Evolutionary conservation across 1,284 basidiomycete genomes (phyloP).

Genomic region (Mycosarcoma maydis): DNA sequence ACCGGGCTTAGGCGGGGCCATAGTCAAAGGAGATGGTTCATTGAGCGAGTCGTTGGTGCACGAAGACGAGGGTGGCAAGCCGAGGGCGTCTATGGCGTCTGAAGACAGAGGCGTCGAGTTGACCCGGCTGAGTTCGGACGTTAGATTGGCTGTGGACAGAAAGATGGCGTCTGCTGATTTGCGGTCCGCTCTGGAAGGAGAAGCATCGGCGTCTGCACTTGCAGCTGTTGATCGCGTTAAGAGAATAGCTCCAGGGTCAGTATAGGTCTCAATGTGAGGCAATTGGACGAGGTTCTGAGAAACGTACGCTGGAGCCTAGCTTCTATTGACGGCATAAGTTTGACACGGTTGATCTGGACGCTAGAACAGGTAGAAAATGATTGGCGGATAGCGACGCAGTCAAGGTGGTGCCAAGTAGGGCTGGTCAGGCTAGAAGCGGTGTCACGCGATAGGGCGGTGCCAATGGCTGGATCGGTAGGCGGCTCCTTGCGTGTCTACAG

Average conservation of each 20-base stretch:
- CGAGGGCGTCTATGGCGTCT: constrained; percentile 23
- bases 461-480: too few species aligned
- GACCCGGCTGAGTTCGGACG: constrained; percentile 40
- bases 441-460: too few species aligned
- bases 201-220: constrained; percentile 16
- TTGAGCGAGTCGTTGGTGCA: constrained; percentile 9
- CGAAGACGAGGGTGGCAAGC: constrained; percentile 8
- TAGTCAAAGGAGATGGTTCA: constrained; percentile 28
- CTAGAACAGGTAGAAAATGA: too few species aligned
- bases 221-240: constrained; percentile 14
- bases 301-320: constrained; percentile 38
- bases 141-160: constrained; percentile 24
- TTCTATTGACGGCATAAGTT: constrained; percentile 37
- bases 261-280: background rate
- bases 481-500: too few species aligned
- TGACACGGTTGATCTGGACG: background rate
- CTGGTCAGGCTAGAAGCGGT: too few species aligned
- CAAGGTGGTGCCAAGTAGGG: too few species aligned
- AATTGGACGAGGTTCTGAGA: background rate
- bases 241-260: background rate
- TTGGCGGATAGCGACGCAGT: too few species aligned
- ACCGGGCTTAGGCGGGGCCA: constrained; percentile 46
- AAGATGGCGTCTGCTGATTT: constrained; percentile 44
- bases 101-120: constrained; percentile 40
- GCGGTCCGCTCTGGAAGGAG: constrained; percentile 23